These are phyloP conservation scores for Macrolepiota albuminosa DNA, from an alignment of 768 basidiomycete species.

Conservation along the genomic window DNA sequence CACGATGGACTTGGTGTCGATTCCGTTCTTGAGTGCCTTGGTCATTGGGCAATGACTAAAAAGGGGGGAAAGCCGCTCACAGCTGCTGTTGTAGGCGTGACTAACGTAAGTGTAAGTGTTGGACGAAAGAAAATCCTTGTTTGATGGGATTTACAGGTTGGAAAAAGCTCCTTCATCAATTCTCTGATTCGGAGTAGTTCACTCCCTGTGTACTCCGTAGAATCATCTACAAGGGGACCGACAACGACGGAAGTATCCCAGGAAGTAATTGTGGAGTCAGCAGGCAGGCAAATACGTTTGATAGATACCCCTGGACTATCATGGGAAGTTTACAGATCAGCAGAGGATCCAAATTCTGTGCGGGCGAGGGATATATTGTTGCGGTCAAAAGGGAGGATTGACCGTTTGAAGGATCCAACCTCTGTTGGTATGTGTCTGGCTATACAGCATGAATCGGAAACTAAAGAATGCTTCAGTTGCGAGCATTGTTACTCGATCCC, in stretches of 20 bases:
- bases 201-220: slow-evolving; percentile 56
- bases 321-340: slow-evolving; percentile 38
- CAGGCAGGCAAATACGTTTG: slow-evolving; percentile 50
- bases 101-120: slow-evolving; percentile 53
- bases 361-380: slow-evolving; percentile 72
- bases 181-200: slow-evolving; percentile 53
- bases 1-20: slow-evolving; percentile 63
- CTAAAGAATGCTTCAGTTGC: slow-evolving; percentile 39
- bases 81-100: slow-evolving; percentile 79
- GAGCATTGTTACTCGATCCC: slow-evolving; percentile 64
- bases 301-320: slow-evolving; percentile 89
- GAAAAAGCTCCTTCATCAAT: slow-evolving; percentile 85
- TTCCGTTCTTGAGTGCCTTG: slow-evolving; percentile 44
- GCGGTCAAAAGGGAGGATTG: slow-evolving; percentile 76
- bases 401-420: slow-evolving; percentile 77
- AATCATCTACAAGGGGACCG: slow-evolving; percentile 49
- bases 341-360: slow-evolving; percentile 31
- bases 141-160: slow-evolving; percentile 40
- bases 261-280: slow-evolving; percentile 48
- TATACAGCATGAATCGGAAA: slow-evolving; percentile 5
- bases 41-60: slow-evolving; percentile 43
- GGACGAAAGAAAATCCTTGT: not conserved
- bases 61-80: slow-evolving; percentile 45
- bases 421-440: slow-evolving; percentile 52
- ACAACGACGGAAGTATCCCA: slow-evolving; percentile 72